Evolutionary conservation across 2,329 filamentous ascomycete genomes (phyloP).

Genomic region (Alternaria ethzedia): DNA sequence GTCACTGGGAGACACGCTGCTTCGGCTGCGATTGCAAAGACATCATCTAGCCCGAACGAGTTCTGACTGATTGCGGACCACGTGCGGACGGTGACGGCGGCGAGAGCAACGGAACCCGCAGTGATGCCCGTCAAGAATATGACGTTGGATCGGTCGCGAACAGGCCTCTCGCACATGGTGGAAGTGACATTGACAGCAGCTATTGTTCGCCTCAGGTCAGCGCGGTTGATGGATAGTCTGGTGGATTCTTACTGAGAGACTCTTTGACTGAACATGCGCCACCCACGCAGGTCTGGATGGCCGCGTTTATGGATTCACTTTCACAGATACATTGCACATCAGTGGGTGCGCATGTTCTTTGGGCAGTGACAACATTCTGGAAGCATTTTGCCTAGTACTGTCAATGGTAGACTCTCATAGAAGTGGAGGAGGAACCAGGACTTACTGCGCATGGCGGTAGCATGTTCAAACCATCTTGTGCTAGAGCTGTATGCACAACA

Average conservation of each 20-base stretch:
- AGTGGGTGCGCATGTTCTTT: slow-evolving; percentile 5
- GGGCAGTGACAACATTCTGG: background rate
- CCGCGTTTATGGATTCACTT: background rate
- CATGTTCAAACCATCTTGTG: background rate
- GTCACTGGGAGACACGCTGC: slow-evolving; percentile 16
- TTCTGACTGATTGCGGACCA: background rate
- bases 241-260: slow-evolving; percentile 10
- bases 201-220: slow-evolving; percentile 1
- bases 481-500: background rate
- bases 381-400: slow-evolving; percentile 1
- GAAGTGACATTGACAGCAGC: slow-evolving; percentile 47
- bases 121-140: slow-evolving; percentile 32
- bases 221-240: background rate
- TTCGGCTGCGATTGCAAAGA: slow-evolving; percentile 15
- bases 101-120: slow-evolving; percentile 27
- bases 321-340: slow-evolving; percentile 18
- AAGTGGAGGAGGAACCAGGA: background rate
- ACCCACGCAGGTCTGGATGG: slow-evolving; percentile 14
- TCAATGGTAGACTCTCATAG: background rate
- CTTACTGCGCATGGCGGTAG: slow-evolving; percentile 7
- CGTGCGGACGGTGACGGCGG: slow-evolving; percentile 39
- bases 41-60: slow-evolving; percentile 16
- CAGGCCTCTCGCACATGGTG: slow-evolving; percentile 42
- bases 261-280: slow-evolving; percentile 16
- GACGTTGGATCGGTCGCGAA: slow-evolving; percentile 32